Base-by-base conservation (phyloP, 345 rosid genomes). In the Gossypium rotundifolium region DNA sequence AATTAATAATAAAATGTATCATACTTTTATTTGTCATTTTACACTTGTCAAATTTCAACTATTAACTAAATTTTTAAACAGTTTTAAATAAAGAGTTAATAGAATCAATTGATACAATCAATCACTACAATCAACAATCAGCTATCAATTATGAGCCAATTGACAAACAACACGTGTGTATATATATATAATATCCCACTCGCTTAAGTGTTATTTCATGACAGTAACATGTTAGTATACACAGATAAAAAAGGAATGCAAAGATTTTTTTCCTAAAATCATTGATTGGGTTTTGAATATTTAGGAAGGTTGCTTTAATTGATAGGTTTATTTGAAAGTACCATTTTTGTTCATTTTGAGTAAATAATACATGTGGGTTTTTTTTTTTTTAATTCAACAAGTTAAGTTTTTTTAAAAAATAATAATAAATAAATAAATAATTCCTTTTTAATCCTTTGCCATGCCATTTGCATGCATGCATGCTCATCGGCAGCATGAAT, bases 101-200 rank as follows among this genome's bases (percentile, higher is more conserved):
- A 29, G 1, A 29, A 29, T 4, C 33, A 29, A 29, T 29, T 29
- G 33, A 0, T 29, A 29, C 3, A 29, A 29, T 3, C 0, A 29
- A 3, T 3, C 0, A 29, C 0, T 29, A 29, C 5, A 29, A 29
- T 3, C 5, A 3, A 27, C 4, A 27, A 27, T 27, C 4, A 27
- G 0, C 3, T 0, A 27, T 27, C 4, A 29, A 29, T 29, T 29
- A 29, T 4, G 0, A 29, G 0, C 0, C 5, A 29, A 29, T 29
- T 29, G 1, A 0, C 1, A 29, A 29, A 29, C 33, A 29, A 29
- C 5, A 0, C 0, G 33, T 3, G 0, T 29, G 0, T 29, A 29
- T 29, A 27, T 27, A 27, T 3, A 27, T 27, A 27, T 29, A 3
- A 29, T 29, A 29, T 29, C 33, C 33, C 33, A 29, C 33, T 29